Evolutionary conservation across 2,329 filamentous ascomycete species (phyloP).

Genomic region (Trichoderma guizhouense): DNA sequence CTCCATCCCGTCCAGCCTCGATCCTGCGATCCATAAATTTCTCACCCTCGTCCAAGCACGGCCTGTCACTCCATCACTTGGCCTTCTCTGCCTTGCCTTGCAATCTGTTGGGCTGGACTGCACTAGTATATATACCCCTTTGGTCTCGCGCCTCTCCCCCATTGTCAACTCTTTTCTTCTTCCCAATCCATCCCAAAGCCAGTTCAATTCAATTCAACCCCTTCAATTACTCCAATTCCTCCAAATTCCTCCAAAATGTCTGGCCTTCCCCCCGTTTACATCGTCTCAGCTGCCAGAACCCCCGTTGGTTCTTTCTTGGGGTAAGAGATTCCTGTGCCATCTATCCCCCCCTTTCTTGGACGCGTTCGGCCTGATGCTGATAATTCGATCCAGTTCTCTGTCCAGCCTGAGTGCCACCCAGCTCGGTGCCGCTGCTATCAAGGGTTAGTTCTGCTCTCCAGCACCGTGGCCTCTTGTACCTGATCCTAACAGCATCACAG

Average conservation of each 20-base stretch:
- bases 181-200: constrained; percentile 2
- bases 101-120: constrained; percentile 2
- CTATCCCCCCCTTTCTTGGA: not conserved
- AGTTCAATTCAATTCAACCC: constrained; percentile 2
- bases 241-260: constrained; percentile 56
- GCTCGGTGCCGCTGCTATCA: constrained; percentile 88
- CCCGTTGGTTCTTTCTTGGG: constrained; percentile 93
- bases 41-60: not conserved
- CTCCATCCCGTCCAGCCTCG: not conserved
- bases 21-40: constrained; percentile 5
- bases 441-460: constrained; percentile 55
- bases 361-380: not conserved
- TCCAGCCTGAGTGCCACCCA: constrained; percentile 82
- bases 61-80: not conserved
- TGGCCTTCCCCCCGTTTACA: constrained; percentile 84
- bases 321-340: constrained; percentile 43
- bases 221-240: not conserved
- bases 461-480: not conserved
- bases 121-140: constrained; percentile 10
- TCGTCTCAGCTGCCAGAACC: constrained; percentile 86
- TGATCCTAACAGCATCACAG: constrained; percentile 35
- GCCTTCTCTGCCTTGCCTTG: not conserved
- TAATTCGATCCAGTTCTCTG: constrained; percentile 62
- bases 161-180: not conserved
- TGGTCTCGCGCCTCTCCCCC: not conserved